Percentiles rank a stretch among this genome's conserved stretches.
Conservation (phyloP, 2,329 filamentous ascomycete genomes). For the Talaromyces albobiverticillius region DNA sequence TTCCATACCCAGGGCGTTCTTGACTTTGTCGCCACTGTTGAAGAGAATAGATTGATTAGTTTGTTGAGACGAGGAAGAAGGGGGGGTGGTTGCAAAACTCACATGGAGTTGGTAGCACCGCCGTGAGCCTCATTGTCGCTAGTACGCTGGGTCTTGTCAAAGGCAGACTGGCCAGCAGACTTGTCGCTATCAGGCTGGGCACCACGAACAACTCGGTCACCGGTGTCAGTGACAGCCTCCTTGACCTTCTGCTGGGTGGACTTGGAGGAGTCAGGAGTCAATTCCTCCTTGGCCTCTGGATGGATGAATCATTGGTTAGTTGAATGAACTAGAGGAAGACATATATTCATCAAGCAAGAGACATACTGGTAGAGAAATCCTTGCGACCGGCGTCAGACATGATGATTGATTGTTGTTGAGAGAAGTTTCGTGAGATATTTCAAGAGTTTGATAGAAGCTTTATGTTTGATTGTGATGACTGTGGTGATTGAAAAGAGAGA, state of each 20-base stretch:
- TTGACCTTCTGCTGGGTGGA: slow-evolving; percentile 59
- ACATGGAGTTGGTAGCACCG: slow-evolving; percentile 39
- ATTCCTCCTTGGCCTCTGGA: slow-evolving; percentile 54
- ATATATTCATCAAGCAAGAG: neutral
- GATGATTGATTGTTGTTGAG: slow-evolving; percentile 32
- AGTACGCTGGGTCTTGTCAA: slow-evolving; percentile 49
- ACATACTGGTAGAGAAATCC: slow-evolving; percentile 53
- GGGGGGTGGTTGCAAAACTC: slow-evolving; percentile 21
- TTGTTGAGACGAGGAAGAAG: neutral
- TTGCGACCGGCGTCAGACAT: slow-evolving; percentile 64
- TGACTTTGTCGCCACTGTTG: slow-evolving; percentile 42
- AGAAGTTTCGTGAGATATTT: neutral
- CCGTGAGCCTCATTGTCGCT: slow-evolving; percentile 42
- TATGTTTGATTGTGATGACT: neutral
- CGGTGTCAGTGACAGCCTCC: slow-evolving; percentile 55
- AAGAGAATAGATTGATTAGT: slow-evolving; percentile 14
- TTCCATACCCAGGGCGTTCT: slow-evolving; percentile 41
- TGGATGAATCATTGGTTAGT: slow-evolving; percentile 23
- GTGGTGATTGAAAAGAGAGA: neutral
- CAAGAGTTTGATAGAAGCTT: neutral
- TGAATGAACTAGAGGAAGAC: neutral
- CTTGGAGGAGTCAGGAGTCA: slow-evolving; percentile 60
- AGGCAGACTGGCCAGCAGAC: slow-evolving; percentile 51
- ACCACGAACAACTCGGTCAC: slow-evolving; percentile 55
- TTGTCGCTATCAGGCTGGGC: slow-evolving; percentile 54